Conservation (phyloP, 345 rosid genomes). For the Brassica nigra region DNA sequence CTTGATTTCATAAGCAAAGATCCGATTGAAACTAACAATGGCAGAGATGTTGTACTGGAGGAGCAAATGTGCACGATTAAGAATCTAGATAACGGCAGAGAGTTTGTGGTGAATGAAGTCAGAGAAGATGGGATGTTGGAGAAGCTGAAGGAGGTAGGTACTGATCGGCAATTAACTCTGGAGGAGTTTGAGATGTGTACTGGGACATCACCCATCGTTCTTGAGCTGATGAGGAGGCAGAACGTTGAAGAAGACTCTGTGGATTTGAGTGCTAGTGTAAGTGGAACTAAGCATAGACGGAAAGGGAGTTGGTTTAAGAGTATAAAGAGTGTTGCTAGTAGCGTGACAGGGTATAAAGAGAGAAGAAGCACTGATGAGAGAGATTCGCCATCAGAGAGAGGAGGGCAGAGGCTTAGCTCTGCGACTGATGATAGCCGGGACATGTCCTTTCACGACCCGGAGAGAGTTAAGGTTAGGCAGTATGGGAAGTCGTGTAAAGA, state of each 20-base stretch:
- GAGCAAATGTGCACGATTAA: conserved; percentile 65
- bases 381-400: conserved; percentile 84
- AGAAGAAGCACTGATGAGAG: conserved; percentile 82
- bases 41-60: conserved; percentile 36
- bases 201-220: conserved; percentile 93
- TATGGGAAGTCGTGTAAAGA: conserved; percentile 84
- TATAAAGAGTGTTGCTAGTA: conserved; percentile 69
- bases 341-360: conserved; percentile 66
- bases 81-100: conserved; percentile 84
- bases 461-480: conserved; percentile 86
- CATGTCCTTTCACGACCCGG: conserved; percentile 74
- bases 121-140: conserved; percentile 78
- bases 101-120: conserved; percentile 85
- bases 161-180: conserved; percentile 80
- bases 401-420: conserved; percentile 86
- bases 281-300: conserved; percentile 57
- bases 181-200: conserved; percentile 92
- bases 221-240: conserved; percentile 94
- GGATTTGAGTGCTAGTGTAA: conserved; percentile 46
- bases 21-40: conserved; percentile 44
- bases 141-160: conserved; percentile 84
- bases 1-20: conserved; percentile 47
- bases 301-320: conserved; percentile 82
- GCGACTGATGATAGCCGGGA: conserved; percentile 97
- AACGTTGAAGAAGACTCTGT: conserved; percentile 68